Conservation (phyloP, 345 rosid species). For the Rhizophora apiculata region DNA sequence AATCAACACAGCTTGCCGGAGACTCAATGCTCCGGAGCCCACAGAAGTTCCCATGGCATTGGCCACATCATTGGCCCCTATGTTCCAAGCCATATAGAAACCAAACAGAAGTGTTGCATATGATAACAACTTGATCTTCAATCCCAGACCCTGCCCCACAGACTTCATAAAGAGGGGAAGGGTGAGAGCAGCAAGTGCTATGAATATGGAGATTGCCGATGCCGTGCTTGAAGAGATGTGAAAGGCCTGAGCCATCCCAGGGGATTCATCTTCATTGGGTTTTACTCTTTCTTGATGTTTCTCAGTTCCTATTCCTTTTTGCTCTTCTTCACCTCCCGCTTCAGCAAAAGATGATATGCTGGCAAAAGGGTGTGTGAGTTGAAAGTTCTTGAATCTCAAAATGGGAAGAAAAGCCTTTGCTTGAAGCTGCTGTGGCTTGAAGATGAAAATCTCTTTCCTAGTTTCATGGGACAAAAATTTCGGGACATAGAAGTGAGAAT, state of each 20-base stretch:
- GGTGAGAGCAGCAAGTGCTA: conserved; percentile 67
- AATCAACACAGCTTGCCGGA: conserved; percentile 80
- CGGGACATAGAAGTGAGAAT: conserved; percentile 40
- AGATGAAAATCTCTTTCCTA: conserved; percentile 25
- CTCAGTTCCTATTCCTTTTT: conserved; percentile 31
- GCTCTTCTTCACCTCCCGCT: conserved; percentile 49
- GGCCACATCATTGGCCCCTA: conserved; percentile 98
- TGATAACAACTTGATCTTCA: conserved; percentile 65
- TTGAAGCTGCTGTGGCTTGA: conserved; percentile 28
- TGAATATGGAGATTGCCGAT: conserved; percentile 51
- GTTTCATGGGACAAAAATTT: conserved; percentile 34
- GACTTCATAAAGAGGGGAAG: conserved; percentile 78
- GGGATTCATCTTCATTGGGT: conserved; percentile 29
- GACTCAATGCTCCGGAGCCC: conserved; percentile 82
- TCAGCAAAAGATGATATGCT: conserved; percentile 70
- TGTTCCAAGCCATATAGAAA: conserved; percentile 99
- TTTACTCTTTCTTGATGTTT: conserved; percentile 29
- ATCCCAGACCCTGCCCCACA: conserved; percentile 49
- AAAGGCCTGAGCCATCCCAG: conserved; percentile 85
- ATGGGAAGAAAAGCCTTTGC: conserved; percentile 36
- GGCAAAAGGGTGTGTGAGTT: conserved; percentile 48
- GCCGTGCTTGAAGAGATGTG: conserved; percentile 68
- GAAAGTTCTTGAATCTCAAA: conserved; percentile 25
- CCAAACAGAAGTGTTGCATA: conserved; percentile 77
- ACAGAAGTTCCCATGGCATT: conserved; percentile 99